Base-by-base conservation (phyloP, 495 filamentous ascomycete genomes). In the Paragyromitra xinjiangensis region DNA sequence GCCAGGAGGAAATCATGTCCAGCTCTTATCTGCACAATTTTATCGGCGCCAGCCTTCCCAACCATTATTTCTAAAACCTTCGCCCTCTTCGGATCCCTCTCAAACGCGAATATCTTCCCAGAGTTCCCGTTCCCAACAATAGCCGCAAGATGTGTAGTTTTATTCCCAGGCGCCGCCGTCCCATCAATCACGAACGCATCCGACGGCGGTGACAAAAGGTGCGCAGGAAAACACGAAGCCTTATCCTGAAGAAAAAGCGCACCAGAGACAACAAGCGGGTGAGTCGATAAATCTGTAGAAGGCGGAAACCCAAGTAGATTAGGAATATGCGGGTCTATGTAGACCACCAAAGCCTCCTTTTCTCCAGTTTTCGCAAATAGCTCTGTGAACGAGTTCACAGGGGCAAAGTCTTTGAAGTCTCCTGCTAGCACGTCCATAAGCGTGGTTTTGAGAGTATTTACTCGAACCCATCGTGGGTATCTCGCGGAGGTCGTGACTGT, bases 161-260 rank as follows among this genome's bases (percentile, higher is more conserved):
- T 99, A 81, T 99, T 99, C 8, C 95, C 95, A 6, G 95, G 95
- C 6, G 95, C 95, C 0, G 95, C 91, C 82, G 94, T 97, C 0
- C 93, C 92, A 84, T 99, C 95, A 4, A 98, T 86, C 22, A 97
- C 84, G 74, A 95, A 89, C 1, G 92, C 93, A 69, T 90, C 86
- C 63, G 85, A 77, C 0, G 81, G 80, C 4, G 90, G 88, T 65
- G 94, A 89, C 0, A 98, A 84, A 0, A 99, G 85, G 81, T 93
- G 92, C 0, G 94, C 95, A 4, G 95, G 95, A 78, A 99, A 97
- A 79, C 95, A 99, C 0, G 93, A 97, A 1, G 95, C 96, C 82
- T 97, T 98, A 82, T 99, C 96, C 84, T 99, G 95, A 48, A 99
- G 82, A 51, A 98, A 97, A 68, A 99, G 88, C 58, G 89, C 84